Percentiles rank a stretch among this genome's conserved stretches.
These are phyloP conservation scores for Tieghemiomyces parasiticus DNA, from an alignment of 192 early-diverging fungal species.

Conservation along the genomic window DNA sequence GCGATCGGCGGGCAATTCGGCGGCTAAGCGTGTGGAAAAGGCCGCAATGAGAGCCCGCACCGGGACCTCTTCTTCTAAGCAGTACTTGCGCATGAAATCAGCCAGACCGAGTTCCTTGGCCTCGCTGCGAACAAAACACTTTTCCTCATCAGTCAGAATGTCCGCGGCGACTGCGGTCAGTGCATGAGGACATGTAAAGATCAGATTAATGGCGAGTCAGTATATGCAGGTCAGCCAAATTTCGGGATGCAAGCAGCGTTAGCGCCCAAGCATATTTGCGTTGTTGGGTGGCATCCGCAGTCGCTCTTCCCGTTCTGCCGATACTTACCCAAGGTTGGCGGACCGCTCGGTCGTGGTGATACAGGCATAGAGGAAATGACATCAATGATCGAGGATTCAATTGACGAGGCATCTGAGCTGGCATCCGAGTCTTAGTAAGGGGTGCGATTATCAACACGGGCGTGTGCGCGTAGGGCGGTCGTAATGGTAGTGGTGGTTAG, in stretches of 20 bases:
- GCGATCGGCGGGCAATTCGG: slow-evolving; percentile 22
- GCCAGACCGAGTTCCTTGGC: slow-evolving; percentile 19
- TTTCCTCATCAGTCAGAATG: slow-evolving; percentile 17
- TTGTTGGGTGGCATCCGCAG: background rate
- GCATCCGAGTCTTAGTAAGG: background rate
- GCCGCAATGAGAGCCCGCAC: slow-evolving; percentile 44
- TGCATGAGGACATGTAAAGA: background rate
- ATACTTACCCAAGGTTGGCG: background rate
- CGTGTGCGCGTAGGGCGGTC: background rate
- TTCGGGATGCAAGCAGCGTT: background rate
- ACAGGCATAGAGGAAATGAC: too few relatives aligned
- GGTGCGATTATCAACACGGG: too few relatives aligned
- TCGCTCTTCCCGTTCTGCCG: background rate
- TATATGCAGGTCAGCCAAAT: background rate
- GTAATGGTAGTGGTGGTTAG: background rate
- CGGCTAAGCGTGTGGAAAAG: slow-evolving; percentile 31
- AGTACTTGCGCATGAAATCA: slow-evolving; percentile 50
- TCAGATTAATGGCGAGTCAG: background rate
- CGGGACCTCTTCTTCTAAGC: slow-evolving; percentile 26
- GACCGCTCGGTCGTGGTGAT: background rate
- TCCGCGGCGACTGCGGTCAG: background rate
- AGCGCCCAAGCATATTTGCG: background rate
- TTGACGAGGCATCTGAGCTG: background rate
- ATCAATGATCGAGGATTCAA: background rate
- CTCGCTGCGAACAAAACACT: slow-evolving; percentile 20